phyloP scores from a whole-genome alignment of 2,329 filamentous ascomycete species.

The Sporothrix schenckii region DNA sequence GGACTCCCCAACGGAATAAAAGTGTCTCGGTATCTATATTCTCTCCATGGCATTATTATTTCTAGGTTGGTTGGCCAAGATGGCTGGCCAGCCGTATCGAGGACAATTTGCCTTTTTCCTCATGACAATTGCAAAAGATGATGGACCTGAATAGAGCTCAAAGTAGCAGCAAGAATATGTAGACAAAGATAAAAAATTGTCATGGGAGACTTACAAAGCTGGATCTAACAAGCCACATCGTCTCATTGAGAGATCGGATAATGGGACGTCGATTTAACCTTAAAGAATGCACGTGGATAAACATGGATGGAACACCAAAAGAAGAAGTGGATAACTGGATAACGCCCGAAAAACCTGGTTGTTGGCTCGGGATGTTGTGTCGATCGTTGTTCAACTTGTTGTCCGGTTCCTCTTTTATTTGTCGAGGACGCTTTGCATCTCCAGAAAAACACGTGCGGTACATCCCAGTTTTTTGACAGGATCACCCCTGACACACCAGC shows the following conservation, averaged over 20 bases:
- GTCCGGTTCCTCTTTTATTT: neutral
- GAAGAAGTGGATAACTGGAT: neutral
- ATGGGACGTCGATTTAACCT: neutral
- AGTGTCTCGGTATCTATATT: neutral
- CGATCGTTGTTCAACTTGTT: neutral
- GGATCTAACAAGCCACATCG: too few species aligned
- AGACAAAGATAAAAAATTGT: too few species aligned
- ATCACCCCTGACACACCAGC: neutral
- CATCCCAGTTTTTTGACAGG: neutral
- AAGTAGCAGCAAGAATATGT: too few species aligned
- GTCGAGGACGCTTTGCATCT: neutral
- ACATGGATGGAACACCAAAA: neutral
- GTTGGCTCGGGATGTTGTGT: neutral
- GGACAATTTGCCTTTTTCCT: too few species aligned
- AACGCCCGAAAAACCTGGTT: conserved; percentile 3
- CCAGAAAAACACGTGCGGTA: conserved; percentile 22
- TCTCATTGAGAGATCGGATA: neutral
- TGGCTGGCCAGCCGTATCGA: too few species aligned
- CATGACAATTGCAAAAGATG: too few species aligned
- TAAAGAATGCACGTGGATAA: neutral
- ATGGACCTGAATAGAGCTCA: too few species aligned
- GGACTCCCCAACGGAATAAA: neutral
- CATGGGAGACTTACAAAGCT: too few species aligned
- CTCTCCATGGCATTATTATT: neutral
- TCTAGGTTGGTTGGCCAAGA: neutral